Conservation (phyloP, 176 grass and related monocot species). For the Cenchrus purpureus region DNA sequence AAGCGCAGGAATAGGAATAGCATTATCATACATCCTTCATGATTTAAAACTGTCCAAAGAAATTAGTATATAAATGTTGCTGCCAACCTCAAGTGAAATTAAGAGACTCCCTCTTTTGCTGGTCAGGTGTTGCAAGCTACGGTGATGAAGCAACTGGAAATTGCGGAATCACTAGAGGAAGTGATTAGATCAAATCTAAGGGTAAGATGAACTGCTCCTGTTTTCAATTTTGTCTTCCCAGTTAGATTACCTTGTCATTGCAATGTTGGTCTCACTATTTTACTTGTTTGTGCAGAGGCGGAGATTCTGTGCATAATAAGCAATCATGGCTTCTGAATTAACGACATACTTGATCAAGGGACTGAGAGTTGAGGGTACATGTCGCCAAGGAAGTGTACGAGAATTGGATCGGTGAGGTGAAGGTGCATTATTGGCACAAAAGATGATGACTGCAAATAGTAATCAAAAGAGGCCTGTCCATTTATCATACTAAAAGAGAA, state of each 20-base stretch:
- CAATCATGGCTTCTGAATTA: neutral
- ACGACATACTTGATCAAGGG: neutral
- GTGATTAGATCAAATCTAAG: constrained; percentile 54
- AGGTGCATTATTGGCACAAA: constrained; percentile 3
- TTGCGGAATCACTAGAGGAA: constrained; percentile 76
- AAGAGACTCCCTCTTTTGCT: constrained; percentile 14
- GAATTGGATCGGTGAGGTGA: neutral
- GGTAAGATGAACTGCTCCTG: constrained; percentile 45
- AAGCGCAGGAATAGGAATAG: neutral
- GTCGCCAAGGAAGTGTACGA: neutral
- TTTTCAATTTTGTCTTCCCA: constrained; percentile 1
- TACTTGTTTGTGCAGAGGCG: constrained; percentile 52
- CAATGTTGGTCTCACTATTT: constrained; percentile 10
- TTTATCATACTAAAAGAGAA: constrained; percentile 6
- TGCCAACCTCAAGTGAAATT: neutral
- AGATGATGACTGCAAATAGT: neutral
- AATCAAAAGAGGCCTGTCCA: neutral
- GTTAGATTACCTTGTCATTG: neutral
- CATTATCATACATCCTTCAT: neutral
- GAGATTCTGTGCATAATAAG: constrained; percentile 61
- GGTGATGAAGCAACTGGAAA: constrained; percentile 79
- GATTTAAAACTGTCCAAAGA: neutral
- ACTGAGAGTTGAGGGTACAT: constrained; percentile 9
- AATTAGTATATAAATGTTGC: neutral
- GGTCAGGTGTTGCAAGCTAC: constrained; percentile 82